Conservation (phyloP, 345 rosid genomes). For the Ailanthus altissimus region DNA sequence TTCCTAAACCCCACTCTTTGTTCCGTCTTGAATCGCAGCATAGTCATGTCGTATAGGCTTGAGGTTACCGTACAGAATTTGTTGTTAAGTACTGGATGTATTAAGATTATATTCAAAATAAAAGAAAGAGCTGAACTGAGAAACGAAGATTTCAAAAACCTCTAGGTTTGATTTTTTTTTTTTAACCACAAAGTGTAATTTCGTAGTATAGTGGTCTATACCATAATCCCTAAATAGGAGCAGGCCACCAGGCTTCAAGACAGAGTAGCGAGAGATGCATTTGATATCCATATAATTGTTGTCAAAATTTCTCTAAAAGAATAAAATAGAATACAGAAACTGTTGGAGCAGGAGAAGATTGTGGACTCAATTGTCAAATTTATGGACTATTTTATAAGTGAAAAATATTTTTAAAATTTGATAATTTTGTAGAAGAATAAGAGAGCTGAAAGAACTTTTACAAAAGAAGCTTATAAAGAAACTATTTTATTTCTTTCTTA, state of each 20-base stretch:
- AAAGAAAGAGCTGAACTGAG: background rate
- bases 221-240: slow-evolving; percentile 89
- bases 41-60: slow-evolving; percentile 96
- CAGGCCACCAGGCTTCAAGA: slow-evolving; percentile 79
- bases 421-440: no score
- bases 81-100: slow-evolving; percentile 8
- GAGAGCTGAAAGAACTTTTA: no score
- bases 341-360: no score
- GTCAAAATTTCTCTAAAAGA: background rate
- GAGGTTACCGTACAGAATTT: slow-evolving; percentile 28
- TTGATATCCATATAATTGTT: background rate
- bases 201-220: slow-evolving; percentile 28
- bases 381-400: no score
- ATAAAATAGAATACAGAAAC: background rate
- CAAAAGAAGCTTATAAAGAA: no score
- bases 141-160: background rate
- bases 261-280: slow-evolving; percentile 53
- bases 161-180: background rate
- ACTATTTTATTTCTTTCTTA: no score
- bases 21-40: slow-evolving; percentile 77
- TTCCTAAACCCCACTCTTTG: slow-evolving; percentile 77
- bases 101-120: background rate
- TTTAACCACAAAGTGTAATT: slow-evolving; percentile 1
- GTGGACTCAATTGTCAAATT: no score
- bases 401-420: no score